Base-by-base conservation (phyloP, 2,329 filamentous ascomycete species). In the Fragosphaeria purpurea region DNA sequence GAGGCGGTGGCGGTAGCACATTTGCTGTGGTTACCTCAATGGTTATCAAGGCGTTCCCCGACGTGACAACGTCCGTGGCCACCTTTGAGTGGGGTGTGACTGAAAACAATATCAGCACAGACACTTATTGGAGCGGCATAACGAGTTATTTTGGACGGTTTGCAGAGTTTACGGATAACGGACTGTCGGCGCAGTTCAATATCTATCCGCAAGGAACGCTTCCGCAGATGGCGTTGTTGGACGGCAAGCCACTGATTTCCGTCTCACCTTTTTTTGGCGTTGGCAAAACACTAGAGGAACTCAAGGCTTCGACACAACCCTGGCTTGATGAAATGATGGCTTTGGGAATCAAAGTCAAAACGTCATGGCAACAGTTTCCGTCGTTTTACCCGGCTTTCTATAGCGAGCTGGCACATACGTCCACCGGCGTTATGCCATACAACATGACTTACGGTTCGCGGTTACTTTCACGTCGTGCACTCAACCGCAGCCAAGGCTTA, bases 1-100 rank as follows among this genome's bases (percentile, higher is more conserved):
- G 65, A 45, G 75, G 75, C 7, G 75, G 76, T 7, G 75, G 77
- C 1, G 72, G 70, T 1, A 72, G 73, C 3, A 74, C 69, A 4
- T 80, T 73, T 53, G 77, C 67, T 3, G 65, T 80, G 6, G 71
- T 79, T 6, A 62, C 76, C 6, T 61, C 64, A 7, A 70, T 52
- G 66, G 74, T 37, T 55, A 77, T 47, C 44, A 47, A 45, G 38
- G 35, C 48, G 9, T 43, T 47, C n/a, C 43, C 46, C 0, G 75
- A 76, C 44, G 45, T 44, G 4, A 41, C 37, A 7, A 50, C 48
- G 4, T 45, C 48, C 0, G 48, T 50, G n/a, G 48, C 48, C 37
- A 50, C 48, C 6, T 50, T 50, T 31, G 48, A 50, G n/a, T 50
- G 48, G 48, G 44, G 48, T 37, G 65, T 68, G 7, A 58, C 59